Evolutionary conservation across 2,329 filamentous ascomycete species (phyloP), one percentile per base, ranked within the genome.

Genomic region (Paracorniculantispora psalliotae): DNA sequence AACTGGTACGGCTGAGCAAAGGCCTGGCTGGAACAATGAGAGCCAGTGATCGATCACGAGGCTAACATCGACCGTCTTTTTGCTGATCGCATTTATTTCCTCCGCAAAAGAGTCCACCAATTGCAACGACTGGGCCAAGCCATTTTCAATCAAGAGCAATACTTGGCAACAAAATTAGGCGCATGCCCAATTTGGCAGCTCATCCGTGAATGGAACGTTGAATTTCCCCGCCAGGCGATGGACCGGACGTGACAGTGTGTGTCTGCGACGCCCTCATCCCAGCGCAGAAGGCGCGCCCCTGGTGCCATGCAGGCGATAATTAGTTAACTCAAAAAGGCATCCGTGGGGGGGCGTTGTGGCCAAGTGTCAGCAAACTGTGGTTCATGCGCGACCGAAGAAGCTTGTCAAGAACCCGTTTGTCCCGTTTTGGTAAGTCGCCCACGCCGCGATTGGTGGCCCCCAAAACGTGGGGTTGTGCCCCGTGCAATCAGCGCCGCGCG

Each of bases 131-230:
- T 41, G 33, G n/a, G 25, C 10, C 19, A 15, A n/a, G 23, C 23
- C 19, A 17, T 28, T 19, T 13, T 10, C 23, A 17, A 41, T 19
- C 17, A 26, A 21, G 13, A 10, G 13, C 5, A 19, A 7, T 12
- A 2, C 12, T 12, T 37, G 33, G 33, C 49, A 35, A 47, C 25
- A 41, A 23, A 39, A 30, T 46, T 46, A 33, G 39, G 39, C 51
- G 41, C 51, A 35, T 54, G 43, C 51, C 51, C 28, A 15, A 54
- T 54, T 44, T 35, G 51, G 49, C 49, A 52, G 41, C 39, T 54
- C 26, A 12, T 12, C 26, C n/a, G 28, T 35, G n/a, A 17, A 54
- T 54, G 51, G 21, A 54, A 54, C 51, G 51, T 54, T 54, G 51
- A 54, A 46, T 46, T 43, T 17, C 51, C 17, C 41, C 39, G 28